Percentiles rank a stretch among this genome's conserved stretches.
phyloP scores from a whole-genome alignment of 305 asterid genomes.

The Solanum hybrid region DNA sequence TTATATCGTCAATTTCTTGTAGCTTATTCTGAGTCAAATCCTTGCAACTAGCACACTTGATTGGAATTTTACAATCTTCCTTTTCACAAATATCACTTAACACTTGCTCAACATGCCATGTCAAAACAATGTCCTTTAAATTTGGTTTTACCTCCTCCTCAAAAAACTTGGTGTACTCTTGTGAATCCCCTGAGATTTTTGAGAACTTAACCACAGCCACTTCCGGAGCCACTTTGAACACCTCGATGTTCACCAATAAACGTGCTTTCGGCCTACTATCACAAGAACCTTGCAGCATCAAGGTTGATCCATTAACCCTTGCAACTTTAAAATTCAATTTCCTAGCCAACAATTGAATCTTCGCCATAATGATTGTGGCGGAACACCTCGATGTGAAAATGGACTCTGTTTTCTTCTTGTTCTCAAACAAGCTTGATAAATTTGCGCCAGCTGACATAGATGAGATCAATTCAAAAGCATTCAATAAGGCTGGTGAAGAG shows the following conservation, averaged over 20 bases:
- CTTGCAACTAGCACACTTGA: not conserved
- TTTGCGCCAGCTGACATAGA: conserved; percentile 52
- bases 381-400: conserved; percentile 47
- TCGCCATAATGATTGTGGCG: conserved; percentile 36
- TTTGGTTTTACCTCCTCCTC: conserved; percentile 57
- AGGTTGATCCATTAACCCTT: conserved; percentile 30
- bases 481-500: conserved; percentile 42
- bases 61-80: not conserved
- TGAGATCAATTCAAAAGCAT: conserved; percentile 54
- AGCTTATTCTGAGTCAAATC: not conserved
- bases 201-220: conserved; percentile 58
- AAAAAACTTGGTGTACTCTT: conserved; percentile 48
- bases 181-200: conserved; percentile 51
- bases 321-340: conserved; percentile 43
- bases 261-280: conserved; percentile 42
- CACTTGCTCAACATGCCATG: conserved; percentile 52
- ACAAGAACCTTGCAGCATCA: conserved; percentile 39
- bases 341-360: conserved; percentile 33
- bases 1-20: not conserved
- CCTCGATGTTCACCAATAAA: conserved; percentile 46
- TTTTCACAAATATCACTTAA: not conserved
- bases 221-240: conserved; percentile 64
- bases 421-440: conserved; percentile 42
- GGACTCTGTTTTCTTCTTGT: conserved; percentile 29
- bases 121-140: conserved; percentile 54